These are phyloP conservation scores for Dendrobium chrysotoxum DNA, from an alignment of 106 monocot species.

Conservation along the genomic window DNA sequence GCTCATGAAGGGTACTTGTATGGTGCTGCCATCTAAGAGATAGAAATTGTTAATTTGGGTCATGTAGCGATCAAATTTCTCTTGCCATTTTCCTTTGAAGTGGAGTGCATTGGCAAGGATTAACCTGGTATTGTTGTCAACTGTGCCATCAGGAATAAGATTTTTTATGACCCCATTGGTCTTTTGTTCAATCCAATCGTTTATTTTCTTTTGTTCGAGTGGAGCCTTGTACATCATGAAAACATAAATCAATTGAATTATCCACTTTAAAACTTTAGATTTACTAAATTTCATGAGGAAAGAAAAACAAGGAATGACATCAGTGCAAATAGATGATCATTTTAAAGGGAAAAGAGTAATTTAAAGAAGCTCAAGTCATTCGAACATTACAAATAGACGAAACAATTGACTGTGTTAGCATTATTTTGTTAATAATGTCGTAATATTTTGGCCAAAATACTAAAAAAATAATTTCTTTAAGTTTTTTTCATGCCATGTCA, in stretches of 20 bases:
- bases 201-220: conserved; percentile 9
- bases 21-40: conserved; percentile 12
- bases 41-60: conserved; percentile 14
- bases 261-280: too few species aligned
- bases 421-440: too few species aligned
- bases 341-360: too few species aligned
- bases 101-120: conserved; percentile 28
- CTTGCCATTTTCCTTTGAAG: conserved; percentile 27
- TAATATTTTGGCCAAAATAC: too few species aligned
- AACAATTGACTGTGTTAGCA: too few species aligned
- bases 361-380: too few species aligned
- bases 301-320: too few species aligned
- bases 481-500: too few species aligned
- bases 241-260: neutral
- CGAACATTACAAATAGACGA: too few species aligned
- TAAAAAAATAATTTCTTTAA: too few species aligned
- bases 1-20: conserved; percentile 27
- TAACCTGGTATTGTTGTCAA: neutral
- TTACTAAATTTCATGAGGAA: too few species aligned
- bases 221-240: neutral
- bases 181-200: conserved; percentile 15
- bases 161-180: conserved; percentile 15
- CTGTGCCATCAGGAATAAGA: conserved; percentile 8
- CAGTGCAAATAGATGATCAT: too few species aligned
- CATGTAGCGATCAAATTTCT: conserved; percentile 9